Evolutionary conservation across 768 basidiomycete genomes (phyloP).

Genomic region (Mycena albidolilacea): DNA sequence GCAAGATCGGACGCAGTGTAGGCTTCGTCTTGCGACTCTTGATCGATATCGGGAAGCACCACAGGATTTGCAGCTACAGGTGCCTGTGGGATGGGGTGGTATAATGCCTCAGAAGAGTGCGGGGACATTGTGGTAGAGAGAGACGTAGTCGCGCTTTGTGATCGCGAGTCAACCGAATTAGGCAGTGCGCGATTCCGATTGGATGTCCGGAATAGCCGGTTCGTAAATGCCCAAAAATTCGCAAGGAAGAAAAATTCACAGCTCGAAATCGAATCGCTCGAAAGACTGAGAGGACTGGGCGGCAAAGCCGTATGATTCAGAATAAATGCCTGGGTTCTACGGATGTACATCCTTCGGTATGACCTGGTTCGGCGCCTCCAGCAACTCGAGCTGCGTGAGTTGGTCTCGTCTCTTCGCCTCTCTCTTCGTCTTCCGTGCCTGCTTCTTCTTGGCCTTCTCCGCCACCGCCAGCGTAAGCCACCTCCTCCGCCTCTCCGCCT

Average conservation of each 20-base stretch:
- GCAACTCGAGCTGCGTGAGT: conserved; percentile 67
- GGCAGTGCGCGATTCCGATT: background rate
- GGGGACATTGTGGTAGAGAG: conserved; percentile 28
- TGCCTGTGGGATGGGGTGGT: conserved; percentile 61
- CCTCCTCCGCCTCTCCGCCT: conserved; percentile 73
- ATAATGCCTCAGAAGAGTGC: conserved; percentile 53
- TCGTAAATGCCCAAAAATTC: too few relatives aligned
- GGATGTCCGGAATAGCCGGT: background rate
- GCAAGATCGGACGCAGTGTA: conserved; percentile 45
- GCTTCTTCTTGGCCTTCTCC: conserved; percentile 69
- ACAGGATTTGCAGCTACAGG: conserved; percentile 50
- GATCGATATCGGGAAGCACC: conserved; percentile 47
- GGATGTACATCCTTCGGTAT: conserved; percentile 54
- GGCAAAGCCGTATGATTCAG: background rate
- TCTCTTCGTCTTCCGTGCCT: conserved; percentile 67
- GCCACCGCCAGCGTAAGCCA: conserved; percentile 65
- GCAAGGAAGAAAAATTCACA: background rate
- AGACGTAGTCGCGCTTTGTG: background rate
- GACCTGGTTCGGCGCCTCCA: conserved; percentile 72
- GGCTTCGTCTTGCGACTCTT: conserved; percentile 42
- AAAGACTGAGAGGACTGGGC: too few relatives aligned
- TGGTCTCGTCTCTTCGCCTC: conserved; percentile 68
- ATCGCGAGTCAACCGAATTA: background rate
- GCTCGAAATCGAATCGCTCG: background rate
- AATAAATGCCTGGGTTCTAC: background rate